phyloP scores from a whole-genome alignment of 2,329 filamentous ascomycete genomes.

The Fusarium heterosporum region DNA sequence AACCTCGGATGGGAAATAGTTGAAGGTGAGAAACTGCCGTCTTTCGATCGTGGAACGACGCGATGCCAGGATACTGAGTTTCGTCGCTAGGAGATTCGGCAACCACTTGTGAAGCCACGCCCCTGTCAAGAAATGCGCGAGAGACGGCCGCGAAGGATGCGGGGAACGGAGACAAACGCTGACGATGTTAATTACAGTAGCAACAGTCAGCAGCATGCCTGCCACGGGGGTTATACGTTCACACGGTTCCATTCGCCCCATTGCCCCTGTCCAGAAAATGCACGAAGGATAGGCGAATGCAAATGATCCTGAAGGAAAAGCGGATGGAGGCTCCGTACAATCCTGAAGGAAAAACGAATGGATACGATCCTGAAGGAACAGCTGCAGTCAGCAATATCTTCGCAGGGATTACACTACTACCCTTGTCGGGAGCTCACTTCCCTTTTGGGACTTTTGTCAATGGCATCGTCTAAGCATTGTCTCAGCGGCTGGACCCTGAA shows the following conservation, averaged over 20 bases:
- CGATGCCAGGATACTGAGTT: conserved; percentile 5
- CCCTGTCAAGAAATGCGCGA: conserved; percentile 1
- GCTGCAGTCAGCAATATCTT: background rate
- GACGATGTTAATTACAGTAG: conserved; percentile 1
- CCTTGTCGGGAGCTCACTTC: conserved; percentile 6
- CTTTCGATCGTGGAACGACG: conserved; percentile 3
- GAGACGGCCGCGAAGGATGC: conserved; percentile 1
- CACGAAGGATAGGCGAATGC: conserved; percentile 6
- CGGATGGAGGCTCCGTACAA: background rate
- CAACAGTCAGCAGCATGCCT: conserved; percentile 3
- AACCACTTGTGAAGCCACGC: conserved; percentile 4
- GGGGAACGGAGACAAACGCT: conserved; percentile 1
- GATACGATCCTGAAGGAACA: conserved; percentile 2
- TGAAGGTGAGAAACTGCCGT: conserved; percentile 2
- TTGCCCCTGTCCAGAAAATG: conserved; percentile 7
- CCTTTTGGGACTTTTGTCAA: conserved; percentile 4
- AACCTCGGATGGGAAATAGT: conserved; percentile 4
- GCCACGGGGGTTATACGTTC: background rate
- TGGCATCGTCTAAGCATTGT: conserved; percentile 11
- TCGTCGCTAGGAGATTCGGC: conserved; percentile 4
- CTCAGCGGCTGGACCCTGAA: conserved; percentile 7
- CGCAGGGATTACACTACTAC: background rate
- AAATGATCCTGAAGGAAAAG: conserved; percentile 9
- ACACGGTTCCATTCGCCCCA: conserved; percentile 3
- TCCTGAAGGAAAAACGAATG: background rate